Evolutionary conservation across 768 basidiomycete species (phyloP), one percentile per base, ranked within the genome.

Genomic region (Tulasnella sp.): DNA sequence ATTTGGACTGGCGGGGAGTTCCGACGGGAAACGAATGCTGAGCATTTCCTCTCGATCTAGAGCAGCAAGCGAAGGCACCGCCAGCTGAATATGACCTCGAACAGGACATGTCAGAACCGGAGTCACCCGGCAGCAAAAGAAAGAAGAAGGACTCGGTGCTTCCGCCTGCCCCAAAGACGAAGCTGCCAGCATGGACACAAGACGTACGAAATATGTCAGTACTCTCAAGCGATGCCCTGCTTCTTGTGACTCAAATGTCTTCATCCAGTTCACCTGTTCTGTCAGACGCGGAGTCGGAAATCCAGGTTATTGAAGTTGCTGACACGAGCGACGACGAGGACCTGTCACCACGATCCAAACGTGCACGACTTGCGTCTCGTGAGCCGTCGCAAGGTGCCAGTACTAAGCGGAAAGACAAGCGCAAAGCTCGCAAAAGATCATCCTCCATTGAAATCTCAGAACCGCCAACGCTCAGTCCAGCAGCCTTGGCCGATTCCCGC

Each of bases 281-380:
- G 25, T 73, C 52, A 25, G 54, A 38, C n/a, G 45, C 49, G 19
- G 75, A 70, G 38, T 68, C 67, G 40, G 75, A 76, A 4, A 36
- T 42, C 31, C n/a, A 67, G 29, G 37, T 42, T 14, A 45, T 76
- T 4, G 67, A 68, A n/a, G 36, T 72, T n/a, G 40, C n/a, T 19
- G 49, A 40, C 3, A 11, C 38, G n/a, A 52, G 69, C 42, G 69
- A 45, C 69, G 69, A 74, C 54, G 73, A 68, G n/a, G 75, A 68
- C 67, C 2, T 38, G 49, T 40, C 67, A 39, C 42, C 75, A 17
- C 64, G 36, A 29, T 19, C 67, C 67, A 76, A 76, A 70, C 64
- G 75, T 34, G 75, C 67, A 17, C 25, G 58, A 22, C 58, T 64
- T 9, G 12, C 25, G 58, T 64, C 58, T 64, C 8, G 58, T 14